Evolutionary conservation across 129 eudicot species (phyloP), one percentile per base, ranked within the genome.

Genomic region (Flaveria ramosissima): DNA sequence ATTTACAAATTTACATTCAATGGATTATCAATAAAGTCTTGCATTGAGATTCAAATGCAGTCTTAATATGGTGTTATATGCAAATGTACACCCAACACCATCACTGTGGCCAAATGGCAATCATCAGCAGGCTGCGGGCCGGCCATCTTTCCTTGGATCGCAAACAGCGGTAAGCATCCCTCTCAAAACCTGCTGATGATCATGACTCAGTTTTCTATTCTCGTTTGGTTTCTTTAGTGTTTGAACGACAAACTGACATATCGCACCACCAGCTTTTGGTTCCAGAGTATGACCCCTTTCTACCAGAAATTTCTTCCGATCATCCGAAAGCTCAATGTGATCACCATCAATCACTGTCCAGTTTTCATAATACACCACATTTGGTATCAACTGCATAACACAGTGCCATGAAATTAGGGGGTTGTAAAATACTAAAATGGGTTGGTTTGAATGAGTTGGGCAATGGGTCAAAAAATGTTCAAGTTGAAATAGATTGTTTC

Each of bases 61-160:
- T 2, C 66, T 60, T 23, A 24, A 24, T 24, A 23, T 56, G 24
- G 17, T 53, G 62, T 56, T 73, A 17, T 9, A 7, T 74, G 3
- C 61, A 26, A 43, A 23, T 23, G 10, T 60, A 60, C 41, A 23
- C 39, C 23, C 23, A 53, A 21, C 23, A 76, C 80, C 51, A 48
- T 53, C 36, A 47, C 16, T 17, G 15, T 12, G 21, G 6, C 19
- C 20, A 43, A 53, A 24, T 19, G 53, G 10, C 11, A 10, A 53
- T 41, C 19, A 73, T 84, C 81, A 89, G 20, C 84, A 79, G 36
- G 95, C 95, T n/a, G 96, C 96, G 17, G 99, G 92, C 65, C 72
- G 84, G 15, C 96, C 99, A 73, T 90, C 94, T 86, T 91, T 91
- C 74, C 99, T 86, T 12, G 96, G 93, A 74, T 94, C 97, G 23